Conservation (phyloP, 2,329 filamentous ascomycete species). For the Colletotrichum graminicola region DNA sequence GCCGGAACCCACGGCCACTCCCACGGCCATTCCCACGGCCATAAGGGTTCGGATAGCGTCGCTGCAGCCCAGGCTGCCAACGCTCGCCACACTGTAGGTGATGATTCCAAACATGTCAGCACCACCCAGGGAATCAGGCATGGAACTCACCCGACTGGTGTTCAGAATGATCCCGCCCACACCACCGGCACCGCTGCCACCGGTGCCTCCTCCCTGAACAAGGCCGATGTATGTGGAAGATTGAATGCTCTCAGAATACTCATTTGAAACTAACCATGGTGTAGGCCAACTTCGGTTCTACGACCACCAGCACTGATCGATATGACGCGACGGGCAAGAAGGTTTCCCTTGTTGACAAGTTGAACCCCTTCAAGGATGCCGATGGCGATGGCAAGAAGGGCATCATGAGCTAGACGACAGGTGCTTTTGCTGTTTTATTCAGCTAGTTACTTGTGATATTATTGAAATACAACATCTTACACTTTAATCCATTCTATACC, state of each 20-base stretch:
- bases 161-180: slow-evolving; percentile 11
- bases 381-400: slow-evolving; percentile 46
- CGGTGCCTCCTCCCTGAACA: background rate
- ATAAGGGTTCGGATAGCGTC: background rate
- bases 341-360: slow-evolving; percentile 43
- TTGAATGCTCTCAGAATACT: no score
- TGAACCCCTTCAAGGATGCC: slow-evolving; percentile 46
- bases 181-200: slow-evolving; percentile 5
- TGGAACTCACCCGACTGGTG: slow-evolving; percentile 24
- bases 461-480: background rate
- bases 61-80: slow-evolving; percentile 21
- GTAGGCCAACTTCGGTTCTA: slow-evolving; percentile 18
- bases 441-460: background rate
- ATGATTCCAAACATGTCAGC: background rate
- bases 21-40: slow-evolving; percentile 8
- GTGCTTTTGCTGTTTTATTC: background rate
- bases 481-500: background rate
- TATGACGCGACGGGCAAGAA: slow-evolving; percentile 34
- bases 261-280: background rate
- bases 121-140: slow-evolving; percentile 28
- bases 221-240: background rate
- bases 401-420: slow-evolving; percentile 38
- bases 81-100: slow-evolving; percentile 22
- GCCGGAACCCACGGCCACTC: background rate
- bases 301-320: background rate